A percentile compares a stretch with the other conserved stretches of the same genome.
These are phyloP conservation scores for Pleurotus tuoliensis DNA, from an alignment of 768 basidiomycete genomes.

Conservation along the genomic window DNA sequence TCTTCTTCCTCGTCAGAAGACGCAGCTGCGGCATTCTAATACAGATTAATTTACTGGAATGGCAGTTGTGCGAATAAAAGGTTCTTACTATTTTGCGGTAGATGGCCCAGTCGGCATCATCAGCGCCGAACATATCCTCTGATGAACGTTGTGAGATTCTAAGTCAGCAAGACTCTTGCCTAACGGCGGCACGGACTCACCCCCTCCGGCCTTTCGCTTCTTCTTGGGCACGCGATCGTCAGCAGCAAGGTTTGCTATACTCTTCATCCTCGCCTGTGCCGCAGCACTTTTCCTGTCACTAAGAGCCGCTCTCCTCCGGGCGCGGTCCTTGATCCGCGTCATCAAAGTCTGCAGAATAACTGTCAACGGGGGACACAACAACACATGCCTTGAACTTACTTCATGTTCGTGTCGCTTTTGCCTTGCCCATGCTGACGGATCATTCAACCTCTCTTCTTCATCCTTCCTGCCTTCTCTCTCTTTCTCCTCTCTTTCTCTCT, in stretches of 20 bases:
- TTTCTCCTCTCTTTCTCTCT: constrained; percentile 74
- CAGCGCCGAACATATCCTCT: constrained; percentile 93
- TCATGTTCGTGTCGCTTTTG: constrained; percentile 78
- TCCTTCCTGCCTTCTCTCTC: constrained; percentile 70
- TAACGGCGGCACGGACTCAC: constrained; percentile 33
- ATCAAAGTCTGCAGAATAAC: constrained; percentile 58
- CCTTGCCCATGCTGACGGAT: constrained; percentile 70
- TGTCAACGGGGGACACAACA: background rate
- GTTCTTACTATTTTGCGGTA: constrained; percentile 89
- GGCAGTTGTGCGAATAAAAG: background rate
- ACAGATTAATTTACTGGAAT: background rate
- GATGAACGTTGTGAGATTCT: constrained; percentile 5
- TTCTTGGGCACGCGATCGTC: constrained; percentile 83
- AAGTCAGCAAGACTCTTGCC: background rate
- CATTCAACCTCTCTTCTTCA: constrained; percentile 68
- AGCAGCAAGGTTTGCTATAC: constrained; percentile 85
- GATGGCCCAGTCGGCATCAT: constrained; percentile 96
- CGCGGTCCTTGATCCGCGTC: constrained; percentile 80
- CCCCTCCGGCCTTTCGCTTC: constrained; percentile 78
- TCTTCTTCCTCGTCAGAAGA: constrained; percentile 95
- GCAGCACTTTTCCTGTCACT: constrained; percentile 92
- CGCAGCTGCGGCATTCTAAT: constrained; percentile 61
- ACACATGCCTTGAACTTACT: constrained; percentile 32
- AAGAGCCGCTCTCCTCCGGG: constrained; percentile 73
- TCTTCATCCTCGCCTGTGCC: constrained; percentile 94